phyloP scores from a whole-genome alignment of 352 stramenopile species.

The Aphanomyces stellatus region DNA sequence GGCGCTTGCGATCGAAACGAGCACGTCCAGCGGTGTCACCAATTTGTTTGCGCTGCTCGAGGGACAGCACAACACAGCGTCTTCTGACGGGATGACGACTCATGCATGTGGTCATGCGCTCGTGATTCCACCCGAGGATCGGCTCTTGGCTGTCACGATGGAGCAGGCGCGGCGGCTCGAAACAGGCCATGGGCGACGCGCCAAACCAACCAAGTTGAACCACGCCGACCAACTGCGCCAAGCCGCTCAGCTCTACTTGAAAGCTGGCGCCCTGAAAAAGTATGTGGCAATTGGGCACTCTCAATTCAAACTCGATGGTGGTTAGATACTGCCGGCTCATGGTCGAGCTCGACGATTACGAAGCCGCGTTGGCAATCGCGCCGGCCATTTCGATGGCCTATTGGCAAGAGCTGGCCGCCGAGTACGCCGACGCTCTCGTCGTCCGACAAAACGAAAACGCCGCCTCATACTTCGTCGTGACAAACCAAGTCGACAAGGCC shows the following conservation, averaged over 20 bases:
- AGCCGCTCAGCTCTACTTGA: conserved; percentile 5
- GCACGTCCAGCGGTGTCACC: neutral
- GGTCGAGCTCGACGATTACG: conserved; percentile 22
- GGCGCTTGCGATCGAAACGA: neutral
- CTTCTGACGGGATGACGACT: neutral
- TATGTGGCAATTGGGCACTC: neutral
- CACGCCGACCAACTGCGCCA: neutral
- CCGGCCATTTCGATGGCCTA: conserved; percentile 22
- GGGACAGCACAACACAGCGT: neutral
- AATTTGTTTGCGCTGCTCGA: conserved; percentile 12
- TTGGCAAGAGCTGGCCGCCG: conserved; percentile 17
- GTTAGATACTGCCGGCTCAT: conserved; percentile 22
- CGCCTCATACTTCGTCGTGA: conserved; percentile 4
- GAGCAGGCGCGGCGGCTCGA: conserved; percentile 15
- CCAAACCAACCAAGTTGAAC: conserved; percentile 15
- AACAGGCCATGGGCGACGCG: neutral
- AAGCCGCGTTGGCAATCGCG: conserved; percentile 20
- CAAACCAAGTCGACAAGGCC: conserved; percentile 5
- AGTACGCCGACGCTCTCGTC: conserved; percentile 14
- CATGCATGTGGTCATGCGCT: neutral
- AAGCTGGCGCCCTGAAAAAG: conserved; percentile 7
- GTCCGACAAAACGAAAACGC: conserved; percentile 3
- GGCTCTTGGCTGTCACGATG: neutral
- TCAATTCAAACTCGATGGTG: neutral
- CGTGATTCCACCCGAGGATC: conserved; percentile 5